A percentile compares a stretch with the other conserved stretches of the same genome.
Conservation (phyloP, 2,329 filamentous ascomycete genomes). For the Neodidymelliopsis sp. region DNA sequence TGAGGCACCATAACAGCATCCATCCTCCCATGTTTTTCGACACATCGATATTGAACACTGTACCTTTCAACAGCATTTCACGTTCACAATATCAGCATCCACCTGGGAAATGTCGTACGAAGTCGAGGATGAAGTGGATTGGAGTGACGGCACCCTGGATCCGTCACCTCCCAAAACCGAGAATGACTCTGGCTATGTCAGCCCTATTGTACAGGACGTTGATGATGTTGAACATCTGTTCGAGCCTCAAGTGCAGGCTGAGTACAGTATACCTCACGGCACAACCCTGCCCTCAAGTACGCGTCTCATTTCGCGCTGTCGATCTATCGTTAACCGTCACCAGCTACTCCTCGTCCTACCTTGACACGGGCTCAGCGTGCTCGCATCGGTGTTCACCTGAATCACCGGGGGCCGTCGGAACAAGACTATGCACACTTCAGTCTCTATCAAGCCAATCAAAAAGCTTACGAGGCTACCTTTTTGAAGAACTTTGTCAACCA, state of each 20-base stretch:
- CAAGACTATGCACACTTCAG: constrained; percentile 29
- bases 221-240: not conserved
- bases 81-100: not conserved
- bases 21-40: too few species aligned
- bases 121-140: constrained; percentile 35
- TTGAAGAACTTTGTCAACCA: constrained; percentile 32
- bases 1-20: too few species aligned
- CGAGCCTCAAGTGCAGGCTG: not conserved
- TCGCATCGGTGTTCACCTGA: constrained; percentile 12
- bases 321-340: not conserved
- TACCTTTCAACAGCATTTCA: too few species aligned
- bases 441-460: constrained; percentile 37
- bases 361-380: constrained; percentile 14
- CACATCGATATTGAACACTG: too few species aligned
- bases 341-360: not conserved
- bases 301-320: not conserved
- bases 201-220: not conserved
- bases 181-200: not conserved
- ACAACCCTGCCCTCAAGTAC: constrained; percentile 20
- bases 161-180: not conserved
- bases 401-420: constrained; percentile 25
- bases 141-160: constrained; percentile 31
- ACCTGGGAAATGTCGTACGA: constrained; percentile 17
- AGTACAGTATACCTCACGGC: constrained; percentile 2
- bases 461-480: constrained; percentile 33